phyloP scores from a whole-genome alignment of 202 grass and related monocot species.

The Saccharum hybrid region DNA sequence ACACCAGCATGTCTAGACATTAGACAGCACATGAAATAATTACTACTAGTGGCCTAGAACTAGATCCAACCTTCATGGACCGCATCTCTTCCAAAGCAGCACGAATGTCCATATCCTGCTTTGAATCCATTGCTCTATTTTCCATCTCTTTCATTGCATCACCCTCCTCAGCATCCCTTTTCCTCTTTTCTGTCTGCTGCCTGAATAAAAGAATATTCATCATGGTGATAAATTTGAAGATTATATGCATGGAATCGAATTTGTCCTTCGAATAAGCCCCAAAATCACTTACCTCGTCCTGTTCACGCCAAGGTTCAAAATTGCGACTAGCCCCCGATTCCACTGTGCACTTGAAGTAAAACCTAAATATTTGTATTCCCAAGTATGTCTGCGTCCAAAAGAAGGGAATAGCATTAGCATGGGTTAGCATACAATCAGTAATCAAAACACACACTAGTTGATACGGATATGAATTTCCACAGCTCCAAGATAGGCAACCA shows the following conservation, averaged over 20 bases:
- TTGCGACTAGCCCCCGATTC: constrained; percentile 70
- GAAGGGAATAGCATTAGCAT: constrained; percentile 21
- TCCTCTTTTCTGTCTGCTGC: constrained; percentile 76
- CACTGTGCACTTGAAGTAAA: constrained; percentile 76
- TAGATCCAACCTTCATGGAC: constrained; percentile 57
- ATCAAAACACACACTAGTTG: not conserved
- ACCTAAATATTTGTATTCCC: constrained; percentile 61
- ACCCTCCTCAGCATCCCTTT: constrained; percentile 75
- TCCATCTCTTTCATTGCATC: constrained; percentile 91
- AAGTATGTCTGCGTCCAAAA: constrained; percentile 66
- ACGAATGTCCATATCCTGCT: constrained; percentile 96
- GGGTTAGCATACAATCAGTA: constrained; percentile 31
- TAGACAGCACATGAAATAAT: no score
- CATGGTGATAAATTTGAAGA: constrained; percentile 26
- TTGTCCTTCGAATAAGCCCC: not conserved
- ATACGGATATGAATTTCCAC: not conserved
- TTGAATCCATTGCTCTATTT: constrained; percentile 80
- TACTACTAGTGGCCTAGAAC: not conserved
- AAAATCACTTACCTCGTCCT: constrained; percentile 57
- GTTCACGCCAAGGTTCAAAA: constrained; percentile 80
- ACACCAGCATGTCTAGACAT: constrained; percentile 34
- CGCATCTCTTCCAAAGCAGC: constrained; percentile 96
- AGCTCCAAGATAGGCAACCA: constrained; percentile 3
- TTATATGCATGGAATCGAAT: constrained; percentile 11
- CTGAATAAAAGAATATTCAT: constrained; percentile 41